A percentile compares a stretch with the other conserved stretches of the same genome.
Conservation (phyloP, 495 filamentous ascomycete species). For the Aspergillus incahuasiensis region DNA sequence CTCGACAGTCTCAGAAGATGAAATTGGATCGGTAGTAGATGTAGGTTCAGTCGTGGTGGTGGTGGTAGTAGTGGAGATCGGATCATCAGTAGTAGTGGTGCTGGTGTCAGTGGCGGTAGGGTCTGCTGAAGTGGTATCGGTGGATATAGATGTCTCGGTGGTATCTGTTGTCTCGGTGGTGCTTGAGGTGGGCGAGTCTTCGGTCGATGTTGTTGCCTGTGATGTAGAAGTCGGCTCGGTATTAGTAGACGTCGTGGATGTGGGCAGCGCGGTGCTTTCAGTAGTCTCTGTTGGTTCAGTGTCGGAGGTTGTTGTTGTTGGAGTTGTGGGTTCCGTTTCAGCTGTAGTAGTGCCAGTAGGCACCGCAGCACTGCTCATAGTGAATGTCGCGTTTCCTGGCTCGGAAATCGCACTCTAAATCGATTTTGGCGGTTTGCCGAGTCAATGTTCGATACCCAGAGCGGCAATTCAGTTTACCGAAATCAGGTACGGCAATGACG, state of each 20-base stretch:
- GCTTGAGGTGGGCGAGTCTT: slow-evolving; percentile 9
- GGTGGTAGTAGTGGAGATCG: slow-evolving; percentile 6
- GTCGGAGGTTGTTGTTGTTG: slow-evolving; percentile 4
- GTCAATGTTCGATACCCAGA: too few species aligned
- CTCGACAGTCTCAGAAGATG: background rate
- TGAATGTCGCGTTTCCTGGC: background rate
- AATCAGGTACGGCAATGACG: background rate
- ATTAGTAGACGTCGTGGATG: background rate
- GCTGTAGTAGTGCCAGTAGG: background rate
- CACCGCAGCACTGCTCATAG: background rate
- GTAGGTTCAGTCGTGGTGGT: slow-evolving; percentile 7
- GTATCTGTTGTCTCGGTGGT: slow-evolving; percentile 21
- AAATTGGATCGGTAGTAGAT: slow-evolving; percentile 7
- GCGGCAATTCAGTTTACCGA: background rate
- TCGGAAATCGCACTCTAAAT: too few species aligned
- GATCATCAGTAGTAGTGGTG: background rate
- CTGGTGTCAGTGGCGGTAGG: slow-evolving; percentile 5
- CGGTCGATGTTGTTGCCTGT: slow-evolving; percentile 11
- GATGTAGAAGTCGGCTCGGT: slow-evolving; percentile 13
- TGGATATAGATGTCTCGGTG: background rate
- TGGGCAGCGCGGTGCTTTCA: slow-evolving; percentile 5
- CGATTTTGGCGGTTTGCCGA: too few species aligned
- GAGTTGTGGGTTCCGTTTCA: background rate
- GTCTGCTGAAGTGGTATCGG: background rate
- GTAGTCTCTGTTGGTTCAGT: slow-evolving; percentile 12